Evolutionary conservation across 108 stramenopile species (phyloP).

Genomic region (Cyclotella choctawhatcheeana): DNA sequence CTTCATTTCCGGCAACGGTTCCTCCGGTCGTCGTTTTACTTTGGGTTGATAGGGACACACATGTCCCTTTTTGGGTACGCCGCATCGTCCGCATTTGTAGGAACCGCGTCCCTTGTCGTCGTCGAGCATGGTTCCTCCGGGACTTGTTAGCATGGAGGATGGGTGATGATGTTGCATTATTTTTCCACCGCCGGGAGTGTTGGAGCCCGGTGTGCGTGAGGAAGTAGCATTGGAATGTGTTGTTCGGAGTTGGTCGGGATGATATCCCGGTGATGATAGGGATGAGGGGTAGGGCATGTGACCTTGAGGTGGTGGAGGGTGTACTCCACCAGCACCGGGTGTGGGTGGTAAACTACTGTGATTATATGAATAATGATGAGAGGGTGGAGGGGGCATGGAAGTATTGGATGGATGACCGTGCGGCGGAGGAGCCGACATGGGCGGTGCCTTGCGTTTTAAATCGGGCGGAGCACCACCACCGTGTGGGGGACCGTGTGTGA

Average conservation of each 20-base stretch:
- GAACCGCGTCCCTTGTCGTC: slow-evolving; percentile 86
- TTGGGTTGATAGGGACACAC: slow-evolving; percentile 94
- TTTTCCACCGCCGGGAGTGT: slow-evolving; percentile 1
- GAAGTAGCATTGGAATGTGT: slow-evolving; percentile 29
- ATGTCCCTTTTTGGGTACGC: slow-evolving; percentile 93
- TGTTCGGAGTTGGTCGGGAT: slow-evolving; percentile 36
- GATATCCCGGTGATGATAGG: slow-evolving; percentile 27
- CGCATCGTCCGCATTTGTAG: slow-evolving; percentile 89
- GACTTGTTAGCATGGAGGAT: slow-evolving; percentile 28
- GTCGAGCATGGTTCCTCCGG: slow-evolving; percentile 39
- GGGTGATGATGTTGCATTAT: too few species aligned
- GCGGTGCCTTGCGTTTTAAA: slow-evolving; percentile 30
- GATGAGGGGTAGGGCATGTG: slow-evolving; percentile 8
- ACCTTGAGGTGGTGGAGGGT: slow-evolving; percentile 13
- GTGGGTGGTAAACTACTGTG: slow-evolving; percentile 19
- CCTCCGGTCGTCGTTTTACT: slow-evolving; percentile 79
- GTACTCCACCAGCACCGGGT: slow-evolving; percentile 25
- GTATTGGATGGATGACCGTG: slow-evolving; percentile 14
- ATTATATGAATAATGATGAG: slow-evolving; percentile 10
- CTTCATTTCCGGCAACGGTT: slow-evolving; percentile 83
- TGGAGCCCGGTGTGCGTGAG: slow-evolving; percentile 17
- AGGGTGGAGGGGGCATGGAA: slow-evolving; percentile 25
- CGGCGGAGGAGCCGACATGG: slow-evolving; percentile 20
- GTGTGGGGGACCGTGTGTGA: slow-evolving; percentile 1
- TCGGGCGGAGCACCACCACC: slow-evolving; percentile 7